A percentile compares a stretch with the other conserved stretches of the same genome.
Evolutionary conservation across 176 grass and related monocot species (phyloP).

Genomic region (Aegilops umbellulata): DNA sequence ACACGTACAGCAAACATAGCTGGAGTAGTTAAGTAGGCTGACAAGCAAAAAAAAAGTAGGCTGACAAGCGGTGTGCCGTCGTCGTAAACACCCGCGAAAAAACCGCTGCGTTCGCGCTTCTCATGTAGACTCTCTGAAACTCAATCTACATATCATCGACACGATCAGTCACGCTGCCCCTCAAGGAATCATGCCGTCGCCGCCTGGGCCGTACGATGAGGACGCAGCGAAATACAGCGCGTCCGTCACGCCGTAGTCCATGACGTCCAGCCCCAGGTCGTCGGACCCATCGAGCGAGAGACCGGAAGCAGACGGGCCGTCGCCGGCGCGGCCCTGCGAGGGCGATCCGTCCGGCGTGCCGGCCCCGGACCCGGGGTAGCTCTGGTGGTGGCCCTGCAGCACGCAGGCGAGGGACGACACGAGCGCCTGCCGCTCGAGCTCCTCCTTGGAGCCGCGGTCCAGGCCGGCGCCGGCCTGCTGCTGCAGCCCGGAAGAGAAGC

Average conservation of each 20-base stretch:
- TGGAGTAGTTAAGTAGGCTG: neutral
- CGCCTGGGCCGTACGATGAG: neutral
- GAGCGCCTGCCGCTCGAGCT: slow-evolving; percentile 40
- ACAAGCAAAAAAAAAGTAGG: too few relatives aligned
- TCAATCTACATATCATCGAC: neutral
- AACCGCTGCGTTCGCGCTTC: neutral
- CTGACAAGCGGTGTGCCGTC: too few relatives aligned
- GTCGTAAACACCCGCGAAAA: neutral
- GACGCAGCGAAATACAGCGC: neutral
- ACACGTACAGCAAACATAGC: neutral
- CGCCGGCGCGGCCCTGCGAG: neutral
- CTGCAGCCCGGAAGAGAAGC: neutral
- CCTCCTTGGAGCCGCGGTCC: slow-evolving; percentile 16
- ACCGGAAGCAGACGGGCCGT: neutral
- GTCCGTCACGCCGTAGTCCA: slow-evolving; percentile 42
- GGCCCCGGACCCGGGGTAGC: neutral
- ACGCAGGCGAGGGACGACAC: slow-evolving; percentile 44
- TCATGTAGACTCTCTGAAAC: neutral
- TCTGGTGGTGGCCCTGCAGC: slow-evolving; percentile 13
- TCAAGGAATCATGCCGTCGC: neutral
- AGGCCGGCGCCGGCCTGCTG: neutral
- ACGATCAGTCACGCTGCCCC: neutral
- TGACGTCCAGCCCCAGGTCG: slow-evolving; percentile 30
- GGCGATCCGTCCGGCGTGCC: neutral
- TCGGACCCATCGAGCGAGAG: neutral